Percentiles rank a stretch among this genome's conserved stretches.
These are phyloP conservation scores for Irpex sp. DNA, from an alignment of 1,284 basidiomycete species.

Conservation along the genomic window DNA sequence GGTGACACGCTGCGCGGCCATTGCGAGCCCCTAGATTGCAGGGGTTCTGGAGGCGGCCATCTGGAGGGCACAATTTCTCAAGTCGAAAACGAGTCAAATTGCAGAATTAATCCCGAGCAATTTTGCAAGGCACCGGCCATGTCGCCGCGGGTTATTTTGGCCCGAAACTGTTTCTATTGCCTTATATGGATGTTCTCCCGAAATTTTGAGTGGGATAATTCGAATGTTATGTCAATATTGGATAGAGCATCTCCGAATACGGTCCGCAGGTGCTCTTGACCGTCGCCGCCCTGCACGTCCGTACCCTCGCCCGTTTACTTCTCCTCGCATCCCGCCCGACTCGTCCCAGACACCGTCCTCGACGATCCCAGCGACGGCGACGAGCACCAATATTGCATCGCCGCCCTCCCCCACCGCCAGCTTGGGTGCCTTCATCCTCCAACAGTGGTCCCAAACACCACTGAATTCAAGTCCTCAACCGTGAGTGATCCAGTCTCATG, in stretches of 20 bases:
- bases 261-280: conserved; percentile 14
- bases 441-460: background rate
- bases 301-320: conserved; percentile 4
- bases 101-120: background rate
- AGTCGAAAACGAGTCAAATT: background rate
- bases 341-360: conserved; percentile 1
- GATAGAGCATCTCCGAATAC: conserved; percentile 12
- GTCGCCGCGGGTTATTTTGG: background rate
- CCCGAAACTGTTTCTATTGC: background rate
- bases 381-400: background rate
- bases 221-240: conserved; percentile 12
- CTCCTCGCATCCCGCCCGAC: conserved; percentile 1
- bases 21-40: too few relatives aligned
- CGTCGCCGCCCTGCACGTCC: conserved; percentile 12
- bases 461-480: conserved; percentile 1
- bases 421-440: background rate
- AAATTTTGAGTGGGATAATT: conserved; percentile 9
- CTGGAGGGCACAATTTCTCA: background rate
- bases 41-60: too few relatives aligned
- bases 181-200: conserved; percentile 5
- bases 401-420: background rate
- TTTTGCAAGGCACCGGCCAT: conserved; percentile 4
- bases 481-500: conserved; percentile 8
- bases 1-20: too few relatives aligned
- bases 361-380: background rate